phyloP scores from a whole-genome alignment of 2,329 filamentous ascomycete species.

The Cordyceps javanica region DNA sequence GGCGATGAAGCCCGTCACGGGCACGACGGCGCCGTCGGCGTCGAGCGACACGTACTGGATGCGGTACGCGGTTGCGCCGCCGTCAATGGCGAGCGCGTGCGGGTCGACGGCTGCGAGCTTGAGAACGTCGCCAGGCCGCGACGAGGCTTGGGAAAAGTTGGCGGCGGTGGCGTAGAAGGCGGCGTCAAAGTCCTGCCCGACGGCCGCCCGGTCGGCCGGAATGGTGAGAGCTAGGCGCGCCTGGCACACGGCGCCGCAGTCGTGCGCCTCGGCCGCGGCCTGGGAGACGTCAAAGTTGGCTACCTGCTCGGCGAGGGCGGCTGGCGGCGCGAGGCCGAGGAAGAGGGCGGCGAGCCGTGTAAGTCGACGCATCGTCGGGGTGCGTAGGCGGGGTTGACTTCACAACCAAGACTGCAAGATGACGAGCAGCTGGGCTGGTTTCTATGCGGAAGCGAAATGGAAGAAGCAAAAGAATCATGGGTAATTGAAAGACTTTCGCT shows the following conservation, averaged over 20 bases:
- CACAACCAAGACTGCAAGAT: neutral
- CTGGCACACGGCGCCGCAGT: conserved; percentile 11
- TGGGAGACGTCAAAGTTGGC: conserved; percentile 8
- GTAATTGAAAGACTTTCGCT: neutral
- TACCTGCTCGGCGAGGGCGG: neutral
- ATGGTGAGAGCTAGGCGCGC: conserved; percentile 11
- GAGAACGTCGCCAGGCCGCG: conserved; percentile 15
- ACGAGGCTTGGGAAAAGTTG: conserved; percentile 12
- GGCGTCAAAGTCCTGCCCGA: conserved; percentile 13
- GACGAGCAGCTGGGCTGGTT: neutral
- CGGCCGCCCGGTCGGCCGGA: conserved; percentile 11
- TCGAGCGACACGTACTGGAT: conserved; percentile 18
- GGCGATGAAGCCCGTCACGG: conserved; percentile 16
- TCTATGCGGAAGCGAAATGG: neutral
- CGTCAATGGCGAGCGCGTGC: neutral
- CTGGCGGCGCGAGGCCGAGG: neutral
- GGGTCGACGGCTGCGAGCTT: conserved; percentile 16
- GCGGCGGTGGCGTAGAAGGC: conserved; percentile 15
- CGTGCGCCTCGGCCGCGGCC: conserved; percentile 4
- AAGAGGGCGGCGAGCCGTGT: neutral
- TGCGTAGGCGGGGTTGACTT: neutral
- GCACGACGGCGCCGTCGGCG: conserved; percentile 13
- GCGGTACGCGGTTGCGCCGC: conserved; percentile 14
- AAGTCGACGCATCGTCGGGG: neutral
- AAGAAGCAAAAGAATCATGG: neutral